A percentile compares a stretch with the other conserved stretches of the same genome.
Evolutionary conservation across 176 grass and related monocot genomes (phyloP).

Genomic region (Musa schizocarpa): DNA sequence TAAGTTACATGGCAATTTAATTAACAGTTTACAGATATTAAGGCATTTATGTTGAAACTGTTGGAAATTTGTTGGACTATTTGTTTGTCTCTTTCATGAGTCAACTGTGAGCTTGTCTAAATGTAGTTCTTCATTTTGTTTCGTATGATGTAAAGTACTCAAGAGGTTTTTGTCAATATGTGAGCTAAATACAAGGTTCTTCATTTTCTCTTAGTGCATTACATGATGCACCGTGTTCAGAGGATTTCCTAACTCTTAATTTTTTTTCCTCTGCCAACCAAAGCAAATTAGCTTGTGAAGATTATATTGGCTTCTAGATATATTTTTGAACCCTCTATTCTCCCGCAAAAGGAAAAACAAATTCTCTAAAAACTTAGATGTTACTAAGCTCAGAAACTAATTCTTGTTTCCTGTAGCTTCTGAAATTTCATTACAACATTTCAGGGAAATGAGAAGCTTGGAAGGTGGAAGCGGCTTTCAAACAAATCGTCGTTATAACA

Average conservation of each 20-base stretch:
- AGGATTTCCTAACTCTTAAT: not conserved
- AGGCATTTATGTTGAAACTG: too few relatives aligned
- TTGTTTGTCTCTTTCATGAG: too few relatives aligned
- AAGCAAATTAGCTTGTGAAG: not conserved
- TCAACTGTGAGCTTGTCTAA: too few relatives aligned
- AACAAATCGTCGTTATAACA: conserved; percentile 3
- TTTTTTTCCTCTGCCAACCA: not conserved
- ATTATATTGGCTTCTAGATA: not conserved
- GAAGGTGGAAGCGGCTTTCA: conserved; percentile 24
- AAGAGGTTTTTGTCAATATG: too few relatives aligned
- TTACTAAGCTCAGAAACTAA: not conserved
- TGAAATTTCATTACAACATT: not conserved
- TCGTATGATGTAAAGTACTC: too few relatives aligned
- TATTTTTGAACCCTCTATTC: not conserved
- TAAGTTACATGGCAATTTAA: too few relatives aligned
- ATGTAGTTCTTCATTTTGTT: too few relatives aligned
- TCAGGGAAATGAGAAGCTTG: conserved; percentile 35
- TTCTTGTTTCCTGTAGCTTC: not conserved
- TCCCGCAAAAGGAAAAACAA: not conserved
- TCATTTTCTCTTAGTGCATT: not conserved
- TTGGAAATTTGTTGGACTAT: too few relatives aligned
- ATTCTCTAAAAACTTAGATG: not conserved
- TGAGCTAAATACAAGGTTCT: too few relatives aligned
- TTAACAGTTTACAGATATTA: too few relatives aligned
- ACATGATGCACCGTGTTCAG: not conserved